phyloP scores from a whole-genome alignment of 2,329 filamentous ascomycete genomes.

The Delphinella strobiligena region DNA sequence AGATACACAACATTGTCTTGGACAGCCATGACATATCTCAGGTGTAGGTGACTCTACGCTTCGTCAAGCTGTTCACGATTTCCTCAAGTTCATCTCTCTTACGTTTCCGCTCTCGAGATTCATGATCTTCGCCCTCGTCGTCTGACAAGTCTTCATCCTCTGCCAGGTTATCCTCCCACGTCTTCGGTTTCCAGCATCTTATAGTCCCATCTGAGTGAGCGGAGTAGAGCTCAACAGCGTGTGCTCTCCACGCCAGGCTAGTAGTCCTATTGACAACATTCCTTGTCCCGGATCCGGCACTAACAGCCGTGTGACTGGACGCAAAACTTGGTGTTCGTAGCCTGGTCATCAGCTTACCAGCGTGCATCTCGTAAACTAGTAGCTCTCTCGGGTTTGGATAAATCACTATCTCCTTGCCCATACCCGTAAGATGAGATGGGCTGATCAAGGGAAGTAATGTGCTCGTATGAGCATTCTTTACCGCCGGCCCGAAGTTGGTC shows the following conservation, averaged over 20 bases:
- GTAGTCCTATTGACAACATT: slow-evolving; percentile 49
- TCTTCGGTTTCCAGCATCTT: slow-evolving; percentile 60
- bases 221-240: slow-evolving; percentile 64
- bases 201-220: slow-evolving; percentile 78
- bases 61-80: slow-evolving; percentile 66
- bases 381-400: slow-evolving; percentile 71
- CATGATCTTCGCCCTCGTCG: slow-evolving; percentile 26
- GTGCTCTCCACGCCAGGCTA: slow-evolving; percentile 61
- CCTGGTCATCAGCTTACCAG: slow-evolving; percentile 60
- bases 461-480: slow-evolving; percentile 52
- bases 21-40: slow-evolving; percentile 3
- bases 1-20: background rate
- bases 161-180: slow-evolving; percentile 30
- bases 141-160: slow-evolving; percentile 21
- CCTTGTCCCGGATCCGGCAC: slow-evolving; percentile 12
- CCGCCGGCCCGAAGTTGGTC: slow-evolving; percentile 70
- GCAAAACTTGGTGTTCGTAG: slow-evolving; percentile 41
- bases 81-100: slow-evolving; percentile 73
- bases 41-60: slow-evolving; percentile 50
- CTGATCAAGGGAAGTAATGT: slow-evolving; percentile 34
- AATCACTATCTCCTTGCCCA: slow-evolving; percentile 55
- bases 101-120: slow-evolving; percentile 41
- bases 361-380: slow-evolving; percentile 64
- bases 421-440: slow-evolving; percentile 47
- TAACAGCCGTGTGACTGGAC: slow-evolving; percentile 8